Conservation (phyloP, 352 stramenopile genomes). For the Pythium phragmiticola region DNA sequence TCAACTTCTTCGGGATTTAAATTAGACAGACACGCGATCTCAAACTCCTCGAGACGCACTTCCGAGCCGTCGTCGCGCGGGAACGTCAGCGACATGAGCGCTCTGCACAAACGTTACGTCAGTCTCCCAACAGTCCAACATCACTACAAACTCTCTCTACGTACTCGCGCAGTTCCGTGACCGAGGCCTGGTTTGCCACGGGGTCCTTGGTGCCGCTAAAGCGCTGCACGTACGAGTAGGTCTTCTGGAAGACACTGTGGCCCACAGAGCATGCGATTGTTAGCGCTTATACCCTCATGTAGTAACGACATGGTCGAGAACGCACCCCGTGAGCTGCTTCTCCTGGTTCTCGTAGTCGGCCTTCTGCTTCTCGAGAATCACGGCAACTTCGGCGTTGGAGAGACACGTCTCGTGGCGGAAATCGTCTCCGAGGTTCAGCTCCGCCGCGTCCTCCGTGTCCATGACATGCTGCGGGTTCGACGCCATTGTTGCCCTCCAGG, state of each 20-base stretch:
- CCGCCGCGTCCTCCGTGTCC: slow-evolving; percentile 88
- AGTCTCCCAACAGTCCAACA: background rate
- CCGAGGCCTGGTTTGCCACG: slow-evolving; percentile 87
- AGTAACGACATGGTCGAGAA: background rate
- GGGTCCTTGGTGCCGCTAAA: slow-evolving; percentile 91
- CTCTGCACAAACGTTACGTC: slow-evolving; percentile 32
- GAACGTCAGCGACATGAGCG: slow-evolving; percentile 84
- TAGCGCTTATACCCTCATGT: no score
- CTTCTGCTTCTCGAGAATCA: slow-evolving; percentile 91
- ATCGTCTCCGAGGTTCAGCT: slow-evolving; percentile 87
- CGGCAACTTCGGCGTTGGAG: slow-evolving; percentile 87
- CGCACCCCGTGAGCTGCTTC: slow-evolving; percentile 85
- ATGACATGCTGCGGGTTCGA: slow-evolving; percentile 85
- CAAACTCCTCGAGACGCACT: slow-evolving; percentile 86
- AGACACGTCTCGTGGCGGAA: slow-evolving; percentile 89
- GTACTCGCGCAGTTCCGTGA: slow-evolving; percentile 87
- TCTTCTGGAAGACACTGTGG: slow-evolving; percentile 88
- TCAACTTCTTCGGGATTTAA: slow-evolving; percentile 89
- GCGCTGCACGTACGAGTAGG: slow-evolving; percentile 89
- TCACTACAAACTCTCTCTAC: slow-evolving; percentile 13
- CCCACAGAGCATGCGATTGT: background rate
- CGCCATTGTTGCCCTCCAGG: slow-evolving; percentile 39
- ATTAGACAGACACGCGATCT: slow-evolving; percentile 89
- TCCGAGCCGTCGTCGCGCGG: slow-evolving; percentile 78
- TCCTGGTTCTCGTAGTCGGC: slow-evolving; percentile 90